Conservation (phyloP, 2,329 filamentous ascomycete species). For the Zymoseptoria brevis region DNA sequence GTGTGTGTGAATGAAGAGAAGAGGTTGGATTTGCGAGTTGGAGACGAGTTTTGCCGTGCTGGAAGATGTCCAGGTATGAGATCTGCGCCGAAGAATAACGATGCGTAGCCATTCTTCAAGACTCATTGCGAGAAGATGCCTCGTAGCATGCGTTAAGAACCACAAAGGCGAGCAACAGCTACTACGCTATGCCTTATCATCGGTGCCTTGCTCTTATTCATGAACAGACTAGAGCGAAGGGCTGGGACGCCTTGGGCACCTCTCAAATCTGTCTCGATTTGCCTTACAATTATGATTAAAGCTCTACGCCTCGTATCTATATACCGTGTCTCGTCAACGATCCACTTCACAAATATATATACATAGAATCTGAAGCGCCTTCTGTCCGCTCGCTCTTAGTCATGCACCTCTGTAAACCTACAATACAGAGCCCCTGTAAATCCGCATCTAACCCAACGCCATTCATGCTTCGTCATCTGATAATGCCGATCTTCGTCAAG, state of each 20-base stretch:
- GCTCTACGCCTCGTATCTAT: neutral
- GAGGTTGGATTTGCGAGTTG: neutral
- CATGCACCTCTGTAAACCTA: neutral
- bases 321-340: neutral
- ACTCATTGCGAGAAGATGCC: no score
- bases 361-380: neutral
- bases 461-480: neutral
- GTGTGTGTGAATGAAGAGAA: neutral
- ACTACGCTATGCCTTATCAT: conserved; percentile 6
- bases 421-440: neutral
- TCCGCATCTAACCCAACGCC: neutral
- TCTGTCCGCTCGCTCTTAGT: neutral
- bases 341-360: neutral
- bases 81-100: no score
- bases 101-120: no score
- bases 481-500: neutral
- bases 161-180: neutral
- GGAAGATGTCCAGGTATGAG: neutral
- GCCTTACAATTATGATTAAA: neutral
- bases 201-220: neutral
- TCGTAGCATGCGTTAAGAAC: no score
- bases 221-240: no score
- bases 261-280: neutral
- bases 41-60: neutral
- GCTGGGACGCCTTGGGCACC: no score